Percentiles rank a stretch among this genome's conserved stretches.
Conservation (phyloP, 2,329 filamentous ascomycete species). For the Colletotrichum cuscutae region DNA sequence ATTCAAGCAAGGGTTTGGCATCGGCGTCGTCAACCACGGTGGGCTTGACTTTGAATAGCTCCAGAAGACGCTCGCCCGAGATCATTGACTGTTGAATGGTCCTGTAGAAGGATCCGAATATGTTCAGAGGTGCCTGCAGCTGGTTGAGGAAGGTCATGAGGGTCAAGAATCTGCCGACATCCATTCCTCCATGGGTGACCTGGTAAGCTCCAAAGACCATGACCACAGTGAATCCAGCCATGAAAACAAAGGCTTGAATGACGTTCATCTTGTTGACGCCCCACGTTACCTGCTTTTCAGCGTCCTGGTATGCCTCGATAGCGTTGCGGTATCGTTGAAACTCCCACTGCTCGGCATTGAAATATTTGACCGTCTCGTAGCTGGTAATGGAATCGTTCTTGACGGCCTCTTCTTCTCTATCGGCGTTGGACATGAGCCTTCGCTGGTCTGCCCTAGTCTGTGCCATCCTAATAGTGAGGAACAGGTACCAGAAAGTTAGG, state of each 20-base stretch:
- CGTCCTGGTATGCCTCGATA: conserved; percentile 76
- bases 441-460: conserved; percentile 91
- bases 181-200: conserved; percentile 72
- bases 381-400: conserved; percentile 99
- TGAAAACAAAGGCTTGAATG: conserved; percentile 83
- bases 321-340: conserved; percentile 78
- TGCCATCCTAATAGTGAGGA: conserved; percentile 95
- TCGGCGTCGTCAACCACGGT: conserved; percentile 84
- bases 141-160: conserved; percentile 83
- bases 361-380: conserved; percentile 96
- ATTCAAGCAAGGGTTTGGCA: conserved; percentile 71
- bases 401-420: conserved; percentile 94
- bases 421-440: conserved; percentile 93
- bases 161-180: conserved; percentile 77
- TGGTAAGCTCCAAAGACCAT: conserved; percentile 82
- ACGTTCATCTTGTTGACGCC: conserved; percentile 86
- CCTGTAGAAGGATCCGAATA: conserved; percentile 94
- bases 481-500: conserved; percentile 95
- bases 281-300: conserved; percentile 80
- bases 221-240: conserved; percentile 77
- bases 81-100: conserved; percentile 98
- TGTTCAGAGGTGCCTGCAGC: conserved; percentile 83
- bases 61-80: conserved; percentile 92
- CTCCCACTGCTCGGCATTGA: conserved; percentile 85
- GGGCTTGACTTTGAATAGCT: conserved; percentile 95